Base-by-base conservation (phyloP, 2,329 filamentous ascomycete genomes). In the Talaromyces pinophilus region DNA sequence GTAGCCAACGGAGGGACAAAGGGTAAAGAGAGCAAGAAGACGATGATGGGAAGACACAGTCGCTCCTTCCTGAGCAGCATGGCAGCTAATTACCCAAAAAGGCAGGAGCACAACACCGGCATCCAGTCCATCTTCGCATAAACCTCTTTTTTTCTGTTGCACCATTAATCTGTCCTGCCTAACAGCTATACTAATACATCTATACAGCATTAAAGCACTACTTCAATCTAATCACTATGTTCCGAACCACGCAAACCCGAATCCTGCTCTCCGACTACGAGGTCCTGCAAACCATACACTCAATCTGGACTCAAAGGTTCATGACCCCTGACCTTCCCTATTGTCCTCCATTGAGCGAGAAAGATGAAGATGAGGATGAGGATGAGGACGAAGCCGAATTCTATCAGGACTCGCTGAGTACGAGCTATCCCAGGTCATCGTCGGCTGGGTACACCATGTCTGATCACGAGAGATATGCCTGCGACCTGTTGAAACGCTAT, bases 231-330 rank as follows among this genome's bases (percentile, higher is more conserved):
- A 44, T 59, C 28, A 25, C 25, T 22, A 67, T 67, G 65, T 63
- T 67, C 25, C 61, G 65, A 38, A 28, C 55, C 17, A 19, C 48
- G 35, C 54, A 54, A n/a, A 63, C 59, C 22, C 44, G 44, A 28
- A 63, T 67, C 44, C 40, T 55, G 17, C 60, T 67, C 15, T 40
- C 61, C 8, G 65, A 63, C 10, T 33, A 35, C 25, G 65, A 67
- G 46, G 33, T 67, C 28, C 25, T 19, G 22, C 61, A 63, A 19
- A 60, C 40, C 17, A n/a, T 67, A 33, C 54, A 67, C 10, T 11
- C 54, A 44, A 50, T 67, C 44, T 33, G 57, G 15, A 22, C 59
- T 35, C 42, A 63, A 11, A 46, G n/a, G 28, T 25, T 61, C 30
- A 40, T 48, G 33, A 22, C 28, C 38, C 44, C 25, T 3, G n/a